A percentile compares a stretch with the other conserved stretches of the same genome.
phyloP scores from a whole-genome alignment of 2,329 filamentous ascomycete genomes.

The Fusarium sp. region DNA sequence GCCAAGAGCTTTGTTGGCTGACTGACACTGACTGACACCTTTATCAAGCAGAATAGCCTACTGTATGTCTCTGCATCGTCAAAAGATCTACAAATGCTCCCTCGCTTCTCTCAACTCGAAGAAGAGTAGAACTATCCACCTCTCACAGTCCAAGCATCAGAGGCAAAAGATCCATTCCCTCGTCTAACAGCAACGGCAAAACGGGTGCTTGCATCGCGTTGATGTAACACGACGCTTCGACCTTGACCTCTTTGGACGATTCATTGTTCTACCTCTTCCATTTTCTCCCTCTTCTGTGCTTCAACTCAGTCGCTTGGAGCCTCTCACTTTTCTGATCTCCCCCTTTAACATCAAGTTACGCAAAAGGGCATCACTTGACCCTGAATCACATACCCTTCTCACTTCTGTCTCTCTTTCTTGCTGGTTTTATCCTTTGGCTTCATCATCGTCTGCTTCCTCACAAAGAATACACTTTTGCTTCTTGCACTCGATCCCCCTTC shows the following conservation, averaged over 20 bases:
- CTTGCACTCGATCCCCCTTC: conserved; percentile 10
- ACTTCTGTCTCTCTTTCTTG: neutral
- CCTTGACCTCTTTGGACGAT: conserved; percentile 30
- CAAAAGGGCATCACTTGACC: conserved; percentile 13
- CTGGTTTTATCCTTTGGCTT: neutral
- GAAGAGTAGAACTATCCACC: neutral
- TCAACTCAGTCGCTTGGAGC: conserved; percentile 8
- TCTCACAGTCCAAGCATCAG: neutral
- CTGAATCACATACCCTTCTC: neutral
- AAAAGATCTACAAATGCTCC: neutral
- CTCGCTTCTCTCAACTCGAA: neutral
- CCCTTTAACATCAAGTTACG: conserved; percentile 13
- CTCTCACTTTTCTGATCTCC: neutral
- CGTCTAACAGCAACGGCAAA: conserved; percentile 12
- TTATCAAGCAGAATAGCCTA: neutral
- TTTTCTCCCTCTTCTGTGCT: conserved; percentile 2
- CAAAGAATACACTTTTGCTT: conserved; percentile 6
- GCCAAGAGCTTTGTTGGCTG: conserved; percentile 14
- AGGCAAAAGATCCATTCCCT: conserved; percentile 1
- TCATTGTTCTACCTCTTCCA: conserved; percentile 10
- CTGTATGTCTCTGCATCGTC: neutral
- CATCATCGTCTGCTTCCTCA: neutral
- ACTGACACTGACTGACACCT: conserved; percentile 1
- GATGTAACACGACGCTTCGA: conserved; percentile 31
- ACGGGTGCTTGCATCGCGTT: conserved; percentile 33